phyloP scores from a whole-genome alignment of 345 rosid species.

The Syzygium aqueum region DNA sequence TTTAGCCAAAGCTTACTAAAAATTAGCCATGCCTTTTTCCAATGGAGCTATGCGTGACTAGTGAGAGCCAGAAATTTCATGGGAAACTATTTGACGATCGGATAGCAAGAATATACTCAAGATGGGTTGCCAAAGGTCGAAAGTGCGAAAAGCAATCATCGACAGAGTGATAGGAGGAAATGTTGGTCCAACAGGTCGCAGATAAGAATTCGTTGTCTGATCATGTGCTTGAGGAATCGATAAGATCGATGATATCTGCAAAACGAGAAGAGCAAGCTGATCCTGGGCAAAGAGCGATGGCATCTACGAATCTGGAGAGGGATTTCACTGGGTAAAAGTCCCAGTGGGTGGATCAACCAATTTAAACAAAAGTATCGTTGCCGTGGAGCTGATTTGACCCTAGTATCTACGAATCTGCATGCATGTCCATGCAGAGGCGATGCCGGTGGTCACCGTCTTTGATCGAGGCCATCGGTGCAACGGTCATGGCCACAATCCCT shows the following conservation, averaged over 20 bases:
- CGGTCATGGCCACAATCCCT: too few relatives aligned
- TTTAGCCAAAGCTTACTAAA: constrained; percentile 38
- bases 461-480: too few relatives aligned
- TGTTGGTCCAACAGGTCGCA: constrained; percentile 47
- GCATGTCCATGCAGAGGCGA: too few relatives aligned
- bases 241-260: not conserved
- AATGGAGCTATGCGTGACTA: constrained; percentile 88
- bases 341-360: not conserved
- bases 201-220: not conserved
- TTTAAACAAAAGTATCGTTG: not conserved
- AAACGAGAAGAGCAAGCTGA: not conserved
- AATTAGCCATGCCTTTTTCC: constrained; percentile 94
- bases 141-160: constrained; percentile 61
- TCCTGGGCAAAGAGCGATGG: not conserved
- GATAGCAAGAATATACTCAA: constrained; percentile 78
- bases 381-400: too few relatives aligned
- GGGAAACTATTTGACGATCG: constrained; percentile 92
- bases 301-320: not conserved
- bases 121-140: constrained; percentile 88
- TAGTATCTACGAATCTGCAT: too few relatives aligned
- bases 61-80: constrained; percentile 95
- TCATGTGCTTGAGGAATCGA: not conserved
- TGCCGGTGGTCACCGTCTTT: too few relatives aligned
- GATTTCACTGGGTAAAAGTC: not conserved
- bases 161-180: constrained; percentile 66